Evolutionary conservation across 163 green algal genomes (phyloP).

Genomic region (Scenedesmus sp.): DNA sequence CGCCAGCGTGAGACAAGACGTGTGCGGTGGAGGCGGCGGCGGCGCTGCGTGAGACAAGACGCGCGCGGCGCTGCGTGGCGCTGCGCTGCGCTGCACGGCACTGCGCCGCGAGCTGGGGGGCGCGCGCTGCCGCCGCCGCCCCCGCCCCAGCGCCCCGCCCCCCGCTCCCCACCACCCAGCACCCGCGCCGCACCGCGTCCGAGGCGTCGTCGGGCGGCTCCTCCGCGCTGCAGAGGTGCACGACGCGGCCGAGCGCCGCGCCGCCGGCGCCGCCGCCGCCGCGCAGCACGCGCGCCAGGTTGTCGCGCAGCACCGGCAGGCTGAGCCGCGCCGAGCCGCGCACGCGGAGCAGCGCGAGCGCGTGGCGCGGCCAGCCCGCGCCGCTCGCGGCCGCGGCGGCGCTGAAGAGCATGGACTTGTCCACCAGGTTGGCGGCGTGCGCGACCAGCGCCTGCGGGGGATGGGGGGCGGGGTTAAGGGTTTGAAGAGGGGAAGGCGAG

Average conservation of each 20-base stretch:
- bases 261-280: slow-evolving; percentile 1
- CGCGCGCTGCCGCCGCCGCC: too few species aligned
- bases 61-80: too few species aligned
- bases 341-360: slow-evolving; percentile 29
- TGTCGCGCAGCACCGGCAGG: slow-evolving; percentile 40
- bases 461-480: background rate
- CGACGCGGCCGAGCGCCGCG: slow-evolving; percentile 1
- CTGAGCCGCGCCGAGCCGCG: slow-evolving; percentile 4
- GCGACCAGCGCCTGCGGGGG: slow-evolving; percentile 36
- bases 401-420: slow-evolving; percentile 37
- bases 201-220: slow-evolving; percentile 30
- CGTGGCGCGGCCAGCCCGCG: background rate
- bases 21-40: too few species aligned
- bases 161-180: background rate
- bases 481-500: background rate
- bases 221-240: slow-evolving; percentile 24
- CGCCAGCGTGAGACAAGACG: too few species aligned
- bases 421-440: slow-evolving; percentile 22
- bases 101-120: too few species aligned
- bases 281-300: slow-evolving; percentile 35
- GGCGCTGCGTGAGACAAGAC: too few species aligned
- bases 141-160: too few species aligned
- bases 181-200: background rate
- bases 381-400: background rate
- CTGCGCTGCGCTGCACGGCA: background rate